Evolutionary conservation across 2,329 filamentous ascomycete genomes (phyloP).

Genomic region (Aspergillus sp.): DNA sequence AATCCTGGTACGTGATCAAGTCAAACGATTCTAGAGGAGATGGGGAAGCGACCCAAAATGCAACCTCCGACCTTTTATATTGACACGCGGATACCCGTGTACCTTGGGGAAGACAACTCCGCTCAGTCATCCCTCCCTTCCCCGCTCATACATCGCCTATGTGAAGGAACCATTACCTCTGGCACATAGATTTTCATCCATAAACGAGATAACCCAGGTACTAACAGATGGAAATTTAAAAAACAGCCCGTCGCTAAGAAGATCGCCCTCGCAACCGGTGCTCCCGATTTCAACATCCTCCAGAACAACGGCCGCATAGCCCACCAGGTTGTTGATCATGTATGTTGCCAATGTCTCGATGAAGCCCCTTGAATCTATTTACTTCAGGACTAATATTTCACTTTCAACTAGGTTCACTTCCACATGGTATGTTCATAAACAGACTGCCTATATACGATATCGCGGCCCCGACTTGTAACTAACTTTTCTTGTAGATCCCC

Average conservation of each 20-base stretch:
- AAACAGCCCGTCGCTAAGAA: conserved; percentile 77
- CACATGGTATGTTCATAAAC: conserved; percentile 67
- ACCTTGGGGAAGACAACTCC: conserved; percentile 21
- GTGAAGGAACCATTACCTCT: too few species aligned
- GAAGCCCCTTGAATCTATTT: background rate
- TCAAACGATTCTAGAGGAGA: background rate
- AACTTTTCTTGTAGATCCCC: conserved; percentile 64
- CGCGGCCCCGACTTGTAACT: background rate
- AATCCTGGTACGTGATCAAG: conserved; percentile 62
- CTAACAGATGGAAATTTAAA: background rate
- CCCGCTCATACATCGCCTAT: background rate
- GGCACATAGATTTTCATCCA: background rate
- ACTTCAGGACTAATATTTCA: background rate
- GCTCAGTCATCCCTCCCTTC: background rate
- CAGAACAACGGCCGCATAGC: conserved; percentile 94
- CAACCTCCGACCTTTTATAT: background rate
- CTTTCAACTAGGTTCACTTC: conserved; percentile 70
- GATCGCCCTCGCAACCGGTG: conserved; percentile 73
- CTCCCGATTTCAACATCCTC: conserved; percentile 83
- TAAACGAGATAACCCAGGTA: background rate
- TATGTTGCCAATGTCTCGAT: conserved; percentile 45
- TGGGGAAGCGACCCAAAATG: background rate
- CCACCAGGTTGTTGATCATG: conserved; percentile 91
- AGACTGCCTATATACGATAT: background rate
- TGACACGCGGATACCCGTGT: conserved; percentile 18